A percentile compares a stretch with the other conserved stretches of the same genome.
phyloP scores from a whole-genome alignment of 345 rosid genomes.

The Garcia nutans region DNA sequence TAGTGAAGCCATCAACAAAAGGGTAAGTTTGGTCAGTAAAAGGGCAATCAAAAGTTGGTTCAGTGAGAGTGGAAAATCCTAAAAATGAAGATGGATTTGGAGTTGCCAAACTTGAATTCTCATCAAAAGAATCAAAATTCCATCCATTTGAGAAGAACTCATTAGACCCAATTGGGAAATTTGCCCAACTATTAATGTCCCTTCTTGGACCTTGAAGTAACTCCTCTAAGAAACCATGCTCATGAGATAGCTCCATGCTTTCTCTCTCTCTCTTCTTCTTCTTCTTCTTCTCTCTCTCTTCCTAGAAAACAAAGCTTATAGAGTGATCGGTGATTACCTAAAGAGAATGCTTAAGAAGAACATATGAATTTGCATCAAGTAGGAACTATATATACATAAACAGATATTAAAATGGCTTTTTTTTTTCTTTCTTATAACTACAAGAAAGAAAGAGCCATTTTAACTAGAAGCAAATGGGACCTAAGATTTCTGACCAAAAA shows the following conservation, averaged over 20 bases:
- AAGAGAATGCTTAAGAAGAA: slow-evolving; percentile 15
- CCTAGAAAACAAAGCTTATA: neutral
- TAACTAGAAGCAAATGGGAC: too few species aligned
- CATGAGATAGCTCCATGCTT: slow-evolving; percentile 61
- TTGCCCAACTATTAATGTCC: slow-evolving; percentile 31
- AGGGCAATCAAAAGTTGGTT: slow-evolving; percentile 37
- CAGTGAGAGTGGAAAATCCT: slow-evolving; percentile 30
- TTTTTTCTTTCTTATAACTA: too few species aligned
- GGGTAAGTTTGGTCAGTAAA: slow-evolving; percentile 13
- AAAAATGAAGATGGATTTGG: slow-evolving; percentile 39
- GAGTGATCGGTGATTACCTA: neutral
- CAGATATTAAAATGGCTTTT: neutral
- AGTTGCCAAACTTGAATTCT: slow-evolving; percentile 28
- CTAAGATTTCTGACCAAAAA: too few species aligned
- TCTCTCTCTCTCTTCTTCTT: slow-evolving; percentile 19
- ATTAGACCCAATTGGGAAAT: slow-evolving; percentile 30
- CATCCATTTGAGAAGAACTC: slow-evolving; percentile 44
- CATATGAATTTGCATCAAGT: slow-evolving; percentile 25
- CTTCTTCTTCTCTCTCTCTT: neutral
- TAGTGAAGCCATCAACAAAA: slow-evolving; percentile 38
- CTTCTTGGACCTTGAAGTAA: slow-evolving; percentile 54
- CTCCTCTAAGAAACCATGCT: slow-evolving; percentile 68
- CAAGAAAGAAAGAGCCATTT: too few species aligned
- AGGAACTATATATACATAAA: slow-evolving; percentile 16
- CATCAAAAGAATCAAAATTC: slow-evolving; percentile 52